These are phyloP conservation scores for Rhodocollybia butyracea DNA, from an alignment of 768 basidiomycete species.

Conservation along the genomic window DNA sequence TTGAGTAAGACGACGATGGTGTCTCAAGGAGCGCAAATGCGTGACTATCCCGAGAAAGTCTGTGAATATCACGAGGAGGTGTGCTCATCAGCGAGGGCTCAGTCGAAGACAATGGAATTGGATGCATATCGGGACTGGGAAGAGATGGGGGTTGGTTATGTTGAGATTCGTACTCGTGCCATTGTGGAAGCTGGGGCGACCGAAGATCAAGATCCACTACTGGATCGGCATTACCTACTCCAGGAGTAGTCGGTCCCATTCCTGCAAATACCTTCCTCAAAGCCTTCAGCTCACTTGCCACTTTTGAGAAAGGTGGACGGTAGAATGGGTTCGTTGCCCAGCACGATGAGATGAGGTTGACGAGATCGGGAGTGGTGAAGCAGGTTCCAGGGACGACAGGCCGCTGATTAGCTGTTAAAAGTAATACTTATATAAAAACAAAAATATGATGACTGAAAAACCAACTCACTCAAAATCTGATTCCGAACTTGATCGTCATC, in stretches of 20 bases:
- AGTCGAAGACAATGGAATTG: conserved; percentile 21
- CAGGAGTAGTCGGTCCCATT: no score
- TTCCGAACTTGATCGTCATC: conserved; percentile 50
- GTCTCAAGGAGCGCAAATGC: neutral
- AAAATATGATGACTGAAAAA: neutral
- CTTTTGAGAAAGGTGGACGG: conserved; percentile 51
- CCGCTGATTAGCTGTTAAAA: conserved; percentile 42
- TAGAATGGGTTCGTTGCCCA: conserved; percentile 52
- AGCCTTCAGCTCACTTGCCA: conserved; percentile 43
- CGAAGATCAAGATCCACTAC: conserved; percentile 23
- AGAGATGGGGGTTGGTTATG: conserved; percentile 15
- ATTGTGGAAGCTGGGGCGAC: conserved; percentile 26
- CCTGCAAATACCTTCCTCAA: conserved; percentile 28
- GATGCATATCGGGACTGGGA: conserved; percentile 40
- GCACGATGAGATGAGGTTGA: conserved; percentile 46
- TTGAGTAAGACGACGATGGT: neutral
- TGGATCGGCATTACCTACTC: conserved; percentile 24
- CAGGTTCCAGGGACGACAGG: conserved; percentile 43
- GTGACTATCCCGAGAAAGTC: neutral
- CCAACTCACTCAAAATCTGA: conserved; percentile 45
- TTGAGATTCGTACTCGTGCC: conserved; percentile 18
- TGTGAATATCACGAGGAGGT: neutral
- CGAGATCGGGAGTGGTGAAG: conserved; percentile 29
- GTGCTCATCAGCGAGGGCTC: neutral
- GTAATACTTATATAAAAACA: conserved; percentile 10